Evolutionary conservation across 1,284 basidiomycete species (phyloP).

Genomic region (Cerioporus squamosus): DNA sequence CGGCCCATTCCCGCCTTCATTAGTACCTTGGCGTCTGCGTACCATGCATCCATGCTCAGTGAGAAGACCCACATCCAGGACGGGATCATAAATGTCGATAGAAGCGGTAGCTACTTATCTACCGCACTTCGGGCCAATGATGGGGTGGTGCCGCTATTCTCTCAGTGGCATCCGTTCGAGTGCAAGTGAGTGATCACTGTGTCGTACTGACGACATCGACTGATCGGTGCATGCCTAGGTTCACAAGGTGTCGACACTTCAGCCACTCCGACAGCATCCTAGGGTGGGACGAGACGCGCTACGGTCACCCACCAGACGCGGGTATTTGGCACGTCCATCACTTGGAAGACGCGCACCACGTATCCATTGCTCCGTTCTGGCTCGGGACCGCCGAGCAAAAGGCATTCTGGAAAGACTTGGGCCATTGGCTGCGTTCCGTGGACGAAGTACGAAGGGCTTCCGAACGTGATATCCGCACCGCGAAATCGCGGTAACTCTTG

Average conservation of each 20-base stretch:
- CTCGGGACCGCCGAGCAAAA: conserved; percentile 39
- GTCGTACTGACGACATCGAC: background rate
- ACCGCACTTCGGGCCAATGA: conserved; percentile 43
- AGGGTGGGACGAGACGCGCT: conserved; percentile 6
- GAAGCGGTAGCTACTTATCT: conserved; percentile 3
- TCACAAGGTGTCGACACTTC: conserved; percentile 29
- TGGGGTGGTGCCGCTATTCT: conserved; percentile 55
- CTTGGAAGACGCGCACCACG: conserved; percentile 41
- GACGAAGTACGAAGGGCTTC: background rate
- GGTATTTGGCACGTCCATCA: conserved; percentile 50
- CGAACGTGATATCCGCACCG: no score
- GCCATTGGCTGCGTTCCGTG: conserved; percentile 38
- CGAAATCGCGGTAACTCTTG: no score
- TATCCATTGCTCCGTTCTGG: conserved; percentile 49
- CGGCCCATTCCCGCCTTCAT: conserved; percentile 42
- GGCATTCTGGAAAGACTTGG: conserved; percentile 45
- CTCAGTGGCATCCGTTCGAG: conserved; percentile 54
- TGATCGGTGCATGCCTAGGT: conserved; percentile 9
- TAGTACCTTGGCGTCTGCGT: conserved; percentile 5
- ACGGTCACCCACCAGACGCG: conserved; percentile 27
- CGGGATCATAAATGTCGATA: conserved; percentile 11
- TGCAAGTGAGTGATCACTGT: conserved; percentile 39
- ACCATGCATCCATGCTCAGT: background rate
- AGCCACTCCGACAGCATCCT: conserved; percentile 9
- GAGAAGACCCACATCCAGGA: conserved; percentile 6